phyloP scores from a whole-genome alignment of 1,284 basidiomycete genomes.

The Mycena citricolor region DNA sequence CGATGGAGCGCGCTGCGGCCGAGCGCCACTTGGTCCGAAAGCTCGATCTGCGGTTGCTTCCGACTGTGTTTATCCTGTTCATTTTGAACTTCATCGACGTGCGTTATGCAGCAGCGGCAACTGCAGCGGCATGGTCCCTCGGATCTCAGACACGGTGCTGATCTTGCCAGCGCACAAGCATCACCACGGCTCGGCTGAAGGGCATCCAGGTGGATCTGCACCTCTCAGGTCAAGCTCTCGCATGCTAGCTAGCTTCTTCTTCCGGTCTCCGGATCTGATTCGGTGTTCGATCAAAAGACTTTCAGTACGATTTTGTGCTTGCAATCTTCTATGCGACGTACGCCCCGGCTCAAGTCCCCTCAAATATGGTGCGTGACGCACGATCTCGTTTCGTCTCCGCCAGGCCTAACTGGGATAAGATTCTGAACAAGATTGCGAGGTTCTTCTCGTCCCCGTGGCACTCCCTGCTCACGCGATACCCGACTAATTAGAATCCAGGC shows the following conservation, averaged over 20 bases:
- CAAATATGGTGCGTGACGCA: constrained; percentile 17
- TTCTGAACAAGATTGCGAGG: constrained; percentile 55
- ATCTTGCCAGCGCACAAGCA: constrained; percentile 49
- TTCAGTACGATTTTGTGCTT: constrained; percentile 6
- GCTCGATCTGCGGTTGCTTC: constrained; percentile 57
- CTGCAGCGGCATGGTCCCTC: neutral
- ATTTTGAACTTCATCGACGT: constrained; percentile 73
- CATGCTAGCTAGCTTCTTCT: neutral
- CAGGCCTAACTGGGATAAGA: constrained; percentile 35
- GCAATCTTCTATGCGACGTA: constrained; percentile 3
- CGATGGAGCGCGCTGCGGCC: constrained; percentile 22
- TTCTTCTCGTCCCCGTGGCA: constrained; percentile 22
- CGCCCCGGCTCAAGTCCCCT: constrained; percentile 8
- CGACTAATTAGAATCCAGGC: constrained; percentile 43
- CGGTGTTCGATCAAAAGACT: neutral
- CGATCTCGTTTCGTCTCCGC: neutral
- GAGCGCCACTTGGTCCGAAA: constrained; percentile 49
- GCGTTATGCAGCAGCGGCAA: too few relatives aligned
- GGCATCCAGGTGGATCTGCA: constrained; percentile 58
- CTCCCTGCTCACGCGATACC: too few relatives aligned
- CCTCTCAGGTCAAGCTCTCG: constrained; percentile 39
- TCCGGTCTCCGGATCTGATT: neutral
- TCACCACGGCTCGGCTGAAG: constrained; percentile 58
- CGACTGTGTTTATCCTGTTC: constrained; percentile 59
- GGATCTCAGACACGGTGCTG: neutral